Percentiles rank a stretch among this genome's conserved stretches.
Evolutionary conservation across 2,329 filamentous ascomycete species (phyloP).

Genomic region (Onygenales sp.): DNA sequence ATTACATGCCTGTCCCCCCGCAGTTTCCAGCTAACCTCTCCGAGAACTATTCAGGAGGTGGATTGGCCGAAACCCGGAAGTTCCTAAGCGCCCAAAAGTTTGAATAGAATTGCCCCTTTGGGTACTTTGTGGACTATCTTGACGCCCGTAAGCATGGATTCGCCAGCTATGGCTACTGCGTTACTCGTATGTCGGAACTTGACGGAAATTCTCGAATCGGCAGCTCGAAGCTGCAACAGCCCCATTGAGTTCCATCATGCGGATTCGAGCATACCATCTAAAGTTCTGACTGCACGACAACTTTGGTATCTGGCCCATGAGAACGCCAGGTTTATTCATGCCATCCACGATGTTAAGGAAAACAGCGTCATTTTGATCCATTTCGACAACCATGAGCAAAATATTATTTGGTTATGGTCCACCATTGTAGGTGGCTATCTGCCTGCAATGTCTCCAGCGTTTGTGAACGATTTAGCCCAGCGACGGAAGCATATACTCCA

Average conservation of each 20-base stretch:
- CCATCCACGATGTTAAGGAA: background rate
- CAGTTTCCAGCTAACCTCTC: too few relatives aligned
- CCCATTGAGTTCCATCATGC: slow-evolving; percentile 5
- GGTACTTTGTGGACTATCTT: background rate
- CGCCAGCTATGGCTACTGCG: background rate
- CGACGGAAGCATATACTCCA: slow-evolving; percentile 22
- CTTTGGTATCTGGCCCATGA: slow-evolving; percentile 4
- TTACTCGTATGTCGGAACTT: slow-evolving; percentile 1
- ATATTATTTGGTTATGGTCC: slow-evolving; percentile 35
- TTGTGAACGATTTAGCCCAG: slow-evolving; percentile 19
- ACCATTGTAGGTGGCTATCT: slow-evolving; percentile 26
- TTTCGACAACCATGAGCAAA: slow-evolving; percentile 28
- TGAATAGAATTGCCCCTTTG: background rate
- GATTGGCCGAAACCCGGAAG: background rate
- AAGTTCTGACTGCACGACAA: slow-evolving; percentile 2
- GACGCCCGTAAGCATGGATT: background rate
- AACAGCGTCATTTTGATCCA: slow-evolving; percentile 15
- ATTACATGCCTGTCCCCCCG: too few relatives aligned
- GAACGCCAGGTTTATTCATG: slow-evolving; percentile 2
- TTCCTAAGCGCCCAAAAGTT: background rate
- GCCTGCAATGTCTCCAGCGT: slow-evolving; percentile 28
- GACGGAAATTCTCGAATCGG: slow-evolving; percentile 3
- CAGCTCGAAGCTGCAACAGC: background rate
- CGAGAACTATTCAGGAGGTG: too few relatives aligned
- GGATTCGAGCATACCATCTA: background rate